These are phyloP conservation scores for Flaveria trinervia DNA, from an alignment of 129 eudicot genomes.

Conservation along the genomic window DNA sequence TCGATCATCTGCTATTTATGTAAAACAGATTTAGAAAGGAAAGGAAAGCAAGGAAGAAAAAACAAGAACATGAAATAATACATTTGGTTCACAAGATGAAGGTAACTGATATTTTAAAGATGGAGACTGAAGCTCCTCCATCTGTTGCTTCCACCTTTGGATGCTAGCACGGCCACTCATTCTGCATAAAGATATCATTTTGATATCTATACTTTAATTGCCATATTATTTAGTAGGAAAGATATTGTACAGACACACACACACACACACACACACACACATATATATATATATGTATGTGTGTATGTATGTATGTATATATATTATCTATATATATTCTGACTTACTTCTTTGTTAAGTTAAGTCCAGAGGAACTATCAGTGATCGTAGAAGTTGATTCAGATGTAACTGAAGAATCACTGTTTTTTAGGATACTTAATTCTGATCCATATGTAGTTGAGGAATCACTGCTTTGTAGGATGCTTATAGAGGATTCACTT, in stretches of 20 bases:
- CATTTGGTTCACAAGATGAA: slow-evolving; percentile 1
- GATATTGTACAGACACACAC: not conserved
- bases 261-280: not conserved
- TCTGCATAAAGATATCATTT: slow-evolving; percentile 8
- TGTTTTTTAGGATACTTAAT: not conserved
- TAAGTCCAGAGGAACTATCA: slow-evolving; percentile 18
- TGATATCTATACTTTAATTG: not conserved
- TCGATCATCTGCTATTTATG: not conserved
- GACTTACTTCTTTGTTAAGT: not conserved
- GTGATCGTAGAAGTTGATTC: slow-evolving; percentile 10
- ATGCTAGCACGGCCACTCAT: slow-evolving; percentile 23
- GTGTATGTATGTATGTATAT: too few species aligned
- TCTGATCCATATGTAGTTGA: slow-evolving; percentile 2
- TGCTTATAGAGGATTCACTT: not conserved
- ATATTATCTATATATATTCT: not conserved
- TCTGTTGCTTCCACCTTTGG: slow-evolving; percentile 2
- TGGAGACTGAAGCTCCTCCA: slow-evolving; percentile 1
- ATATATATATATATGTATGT: not conserved
- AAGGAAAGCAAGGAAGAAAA: not conserved
- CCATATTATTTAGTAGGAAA: not conserved
- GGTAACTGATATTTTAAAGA: not conserved
- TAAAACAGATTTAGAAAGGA: not conserved
- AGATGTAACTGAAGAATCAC: not conserved
- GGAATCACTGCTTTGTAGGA: slow-evolving; percentile 1
- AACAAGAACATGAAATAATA: slow-evolving; percentile 1